phyloP scores from a whole-genome alignment of 495 filamentous ascomycete species.

The Schizothecium vesticola region DNA sequence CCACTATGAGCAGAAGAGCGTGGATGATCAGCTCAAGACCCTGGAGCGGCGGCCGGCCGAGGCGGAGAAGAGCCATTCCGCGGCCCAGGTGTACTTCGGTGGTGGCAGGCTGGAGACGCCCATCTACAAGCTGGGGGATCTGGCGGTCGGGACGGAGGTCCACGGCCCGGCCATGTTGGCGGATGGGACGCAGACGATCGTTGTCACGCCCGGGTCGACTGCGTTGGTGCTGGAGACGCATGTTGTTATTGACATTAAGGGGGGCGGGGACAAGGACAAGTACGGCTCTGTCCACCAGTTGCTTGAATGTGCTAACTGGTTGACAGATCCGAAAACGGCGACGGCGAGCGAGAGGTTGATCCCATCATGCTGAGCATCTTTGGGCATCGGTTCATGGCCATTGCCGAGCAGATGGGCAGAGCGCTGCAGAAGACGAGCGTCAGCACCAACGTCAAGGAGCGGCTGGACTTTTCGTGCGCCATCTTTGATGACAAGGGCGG shows the following conservation, averaged over 20 bases:
- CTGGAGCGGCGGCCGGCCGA: conserved; percentile 46
- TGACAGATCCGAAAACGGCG: conserved; percentile 27
- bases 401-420: conserved; percentile 96
- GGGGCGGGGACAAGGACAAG: conserved; percentile 49
- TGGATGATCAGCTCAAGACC: conserved; percentile 70
- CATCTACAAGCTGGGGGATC: conserved; percentile 76
- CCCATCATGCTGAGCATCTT: conserved; percentile 96
- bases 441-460: conserved; percentile 96
- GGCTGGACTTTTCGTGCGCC: conserved; percentile 93
- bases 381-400: conserved; percentile 96
- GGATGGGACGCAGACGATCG: conserved; percentile 93
- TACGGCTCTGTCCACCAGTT: not conserved
- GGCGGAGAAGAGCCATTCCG: conserved; percentile 51
- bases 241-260: conserved; percentile 65
- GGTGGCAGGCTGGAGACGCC: conserved; percentile 72
- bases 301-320: not conserved
- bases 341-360: conserved; percentile 55
- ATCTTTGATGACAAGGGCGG: conserved; percentile 89
- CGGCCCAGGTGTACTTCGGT: conserved; percentile 64
- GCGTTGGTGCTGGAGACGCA: conserved; percentile 70
- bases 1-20: conserved; percentile 68
- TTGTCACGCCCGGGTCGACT: conserved; percentile 74
- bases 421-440: conserved; percentile 96
- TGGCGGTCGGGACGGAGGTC: conserved; percentile 70
- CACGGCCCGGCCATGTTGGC: conserved; percentile 86